These are phyloP conservation scores for Dactylellina sp. DNA, from an alignment of 2,329 filamentous ascomycete species.

Conservation along the genomic window DNA sequence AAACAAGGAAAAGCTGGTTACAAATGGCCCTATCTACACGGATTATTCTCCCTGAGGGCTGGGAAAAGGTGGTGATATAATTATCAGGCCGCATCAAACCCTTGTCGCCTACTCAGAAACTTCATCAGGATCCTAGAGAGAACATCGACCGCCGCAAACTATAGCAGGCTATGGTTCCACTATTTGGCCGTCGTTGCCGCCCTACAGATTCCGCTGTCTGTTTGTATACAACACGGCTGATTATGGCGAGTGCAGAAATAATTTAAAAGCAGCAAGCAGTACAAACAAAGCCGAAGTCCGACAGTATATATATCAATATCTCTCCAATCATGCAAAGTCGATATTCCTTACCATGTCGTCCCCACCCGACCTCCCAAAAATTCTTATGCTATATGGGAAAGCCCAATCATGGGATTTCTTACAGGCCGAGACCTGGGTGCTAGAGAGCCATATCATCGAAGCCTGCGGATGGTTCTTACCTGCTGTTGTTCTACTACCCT, in stretches of 20 bases:
- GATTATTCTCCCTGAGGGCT: neutral
- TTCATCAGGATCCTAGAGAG: neutral
- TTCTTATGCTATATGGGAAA: constrained; percentile 81
- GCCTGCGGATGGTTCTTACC: constrained; percentile 71
- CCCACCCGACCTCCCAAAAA: constrained; percentile 65
- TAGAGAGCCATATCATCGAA: constrained; percentile 83
- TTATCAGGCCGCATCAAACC: neutral
- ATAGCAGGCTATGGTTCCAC: too few species aligned
- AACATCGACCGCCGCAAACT: neutral
- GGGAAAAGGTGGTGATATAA: neutral
- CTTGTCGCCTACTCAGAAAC: neutral
- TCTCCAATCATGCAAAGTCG: too few species aligned
- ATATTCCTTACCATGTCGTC: neutral
- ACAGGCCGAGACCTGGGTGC: constrained; percentile 85
- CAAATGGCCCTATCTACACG: neutral
- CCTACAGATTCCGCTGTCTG: too few species aligned
- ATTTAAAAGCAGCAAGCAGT: too few species aligned
- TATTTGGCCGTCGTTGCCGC: too few species aligned
- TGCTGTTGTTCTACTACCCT: constrained; percentile 74
- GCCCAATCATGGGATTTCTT: constrained; percentile 90
- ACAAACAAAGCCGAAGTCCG: too few species aligned
- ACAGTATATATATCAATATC: too few species aligned
- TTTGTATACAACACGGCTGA: too few species aligned
- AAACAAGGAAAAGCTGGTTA: neutral
- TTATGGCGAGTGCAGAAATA: too few species aligned